Evolutionary conservation across 2,329 filamentous ascomycete genomes (phyloP).

Genomic region (Sclerotinia spermophila): DNA sequence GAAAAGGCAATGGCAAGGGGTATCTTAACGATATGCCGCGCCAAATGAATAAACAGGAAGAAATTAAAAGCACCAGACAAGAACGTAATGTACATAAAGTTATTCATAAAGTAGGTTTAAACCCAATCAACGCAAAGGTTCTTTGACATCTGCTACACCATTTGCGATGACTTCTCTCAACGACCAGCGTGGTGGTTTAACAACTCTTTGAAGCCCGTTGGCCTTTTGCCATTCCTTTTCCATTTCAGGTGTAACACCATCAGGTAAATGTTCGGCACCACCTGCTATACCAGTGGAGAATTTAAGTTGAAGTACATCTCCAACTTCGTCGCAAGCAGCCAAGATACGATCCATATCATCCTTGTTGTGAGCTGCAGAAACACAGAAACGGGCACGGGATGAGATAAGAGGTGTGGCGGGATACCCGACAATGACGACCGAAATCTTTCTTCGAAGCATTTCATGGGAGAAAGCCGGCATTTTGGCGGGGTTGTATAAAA

Average conservation of each 20-base stretch:
- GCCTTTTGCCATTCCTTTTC: slow-evolving; percentile 64
- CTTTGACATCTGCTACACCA: slow-evolving; percentile 65
- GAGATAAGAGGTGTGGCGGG: slow-evolving; percentile 94
- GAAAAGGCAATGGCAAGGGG: slow-evolving; percentile 14
- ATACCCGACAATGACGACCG: slow-evolving; percentile 95
- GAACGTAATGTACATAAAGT: slow-evolving; percentile 19
- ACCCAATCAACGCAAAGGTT: slow-evolving; percentile 51
- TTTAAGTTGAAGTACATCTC: slow-evolving; percentile 88
- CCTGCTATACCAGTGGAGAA: slow-evolving; percentile 96
- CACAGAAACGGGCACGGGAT: slow-evolving; percentile 91
- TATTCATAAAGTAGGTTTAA: slow-evolving; percentile 4
- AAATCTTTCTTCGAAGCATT: slow-evolving; percentile 97
- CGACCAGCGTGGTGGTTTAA: slow-evolving; percentile 62
- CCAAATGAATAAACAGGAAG: slow-evolving; percentile 16
- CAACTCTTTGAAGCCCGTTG: slow-evolving; percentile 47
- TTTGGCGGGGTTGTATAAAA: slow-evolving; percentile 98
- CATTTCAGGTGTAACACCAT: slow-evolving; percentile 66
- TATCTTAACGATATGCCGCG: slow-evolving; percentile 18
- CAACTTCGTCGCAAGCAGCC: slow-evolving; percentile 85
- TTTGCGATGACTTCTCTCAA: slow-evolving; percentile 69
- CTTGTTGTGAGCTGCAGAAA: slow-evolving; percentile 95
- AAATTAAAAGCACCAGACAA: slow-evolving; percentile 8
- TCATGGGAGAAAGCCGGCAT: slow-evolving; percentile 98
- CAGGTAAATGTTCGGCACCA: slow-evolving; percentile 72
- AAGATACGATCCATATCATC: slow-evolving; percentile 92